Evolutionary conservation across 805 yeast species (phyloP).

Genomic region (Saccharomycopsis sp.): DNA sequence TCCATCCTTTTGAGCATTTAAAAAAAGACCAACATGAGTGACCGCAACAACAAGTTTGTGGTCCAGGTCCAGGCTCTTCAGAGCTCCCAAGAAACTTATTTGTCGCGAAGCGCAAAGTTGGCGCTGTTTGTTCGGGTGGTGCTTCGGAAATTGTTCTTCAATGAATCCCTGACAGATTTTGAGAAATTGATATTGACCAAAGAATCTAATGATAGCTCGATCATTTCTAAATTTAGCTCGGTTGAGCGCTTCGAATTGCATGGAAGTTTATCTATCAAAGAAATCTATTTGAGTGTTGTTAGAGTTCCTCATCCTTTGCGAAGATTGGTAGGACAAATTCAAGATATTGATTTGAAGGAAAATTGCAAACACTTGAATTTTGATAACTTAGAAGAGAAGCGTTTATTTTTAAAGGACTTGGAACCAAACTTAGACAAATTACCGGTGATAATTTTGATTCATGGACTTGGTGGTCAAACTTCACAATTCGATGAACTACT

Average conservation of each 20-base stretch:
- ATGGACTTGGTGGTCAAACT: conserved; percentile 87
- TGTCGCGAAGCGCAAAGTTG: no score
- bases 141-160: no score
- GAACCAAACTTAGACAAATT: conserved; percentile 27
- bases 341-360: conserved; percentile 7
- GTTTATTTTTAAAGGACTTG: conserved; percentile 12
- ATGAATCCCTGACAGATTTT: no score
- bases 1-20: no score
- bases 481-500: conserved; percentile 70
- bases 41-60: no score
- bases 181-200: conserved; percentile 33
- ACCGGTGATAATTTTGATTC: conserved; percentile 61
- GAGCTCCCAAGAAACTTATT: no score
- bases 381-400: conserved; percentile 6
- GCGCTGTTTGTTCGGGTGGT: no score
- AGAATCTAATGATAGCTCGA: conserved; percentile 47
- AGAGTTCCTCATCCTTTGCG: conserved; percentile 43
- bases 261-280: conserved; percentile 19
- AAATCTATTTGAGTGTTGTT: conserved; percentile 31
- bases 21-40: no score
- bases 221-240: conserved; percentile 37
- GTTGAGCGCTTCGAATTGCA: conserved; percentile 30
- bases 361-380: conserved; percentile 11
- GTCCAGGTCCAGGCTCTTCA: no score
- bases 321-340: conserved; percentile 1